These are phyloP conservation scores for Helicostylum pulchrum DNA, from an alignment of 192 early-diverging fungal species.

Conservation along the genomic window DNA sequence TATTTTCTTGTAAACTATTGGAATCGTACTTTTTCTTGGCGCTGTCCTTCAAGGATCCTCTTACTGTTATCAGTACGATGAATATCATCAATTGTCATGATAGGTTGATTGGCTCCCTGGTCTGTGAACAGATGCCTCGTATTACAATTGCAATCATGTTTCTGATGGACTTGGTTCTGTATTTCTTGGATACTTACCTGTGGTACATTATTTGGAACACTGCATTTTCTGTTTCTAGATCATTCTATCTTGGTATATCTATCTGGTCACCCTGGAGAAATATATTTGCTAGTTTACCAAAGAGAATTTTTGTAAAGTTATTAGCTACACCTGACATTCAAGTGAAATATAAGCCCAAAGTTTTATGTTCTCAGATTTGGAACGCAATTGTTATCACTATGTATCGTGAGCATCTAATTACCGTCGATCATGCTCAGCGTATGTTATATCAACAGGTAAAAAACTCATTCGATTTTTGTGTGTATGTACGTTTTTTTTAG, in stretches of 20 bases:
- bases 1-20: slow-evolving; percentile 73
- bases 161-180: slow-evolving; percentile 68
- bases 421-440: slow-evolving; percentile 69
- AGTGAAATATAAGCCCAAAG: slow-evolving; percentile 75
- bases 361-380: slow-evolving; percentile 79
- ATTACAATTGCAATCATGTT: slow-evolving; percentile 74
- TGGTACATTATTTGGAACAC: slow-evolving; percentile 90
- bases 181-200: slow-evolving; percentile 83
- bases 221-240: slow-evolving; percentile 69
- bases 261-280: slow-evolving; percentile 83
- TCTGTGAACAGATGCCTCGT: slow-evolving; percentile 66
- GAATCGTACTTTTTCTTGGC: slow-evolving; percentile 85
- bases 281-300: slow-evolving; percentile 73
- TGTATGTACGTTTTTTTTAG: neutral
- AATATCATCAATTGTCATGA: slow-evolving; percentile 58
- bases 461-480: neutral
- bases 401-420: slow-evolving; percentile 77
- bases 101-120: slow-evolving; percentile 45
- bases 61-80: slow-evolving; percentile 51
- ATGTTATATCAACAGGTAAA: slow-evolving; percentile 71
- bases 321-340: slow-evolving; percentile 71
- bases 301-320: slow-evolving; percentile 76
- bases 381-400: slow-evolving; percentile 82
- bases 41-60: slow-evolving; percentile 74
- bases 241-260: slow-evolving; percentile 76